A percentile compares a stretch with the other conserved stretches of the same genome.
Evolutionary conservation across 176 grass and related monocot species (phyloP).

Genomic region (Avena insularis): DNA sequence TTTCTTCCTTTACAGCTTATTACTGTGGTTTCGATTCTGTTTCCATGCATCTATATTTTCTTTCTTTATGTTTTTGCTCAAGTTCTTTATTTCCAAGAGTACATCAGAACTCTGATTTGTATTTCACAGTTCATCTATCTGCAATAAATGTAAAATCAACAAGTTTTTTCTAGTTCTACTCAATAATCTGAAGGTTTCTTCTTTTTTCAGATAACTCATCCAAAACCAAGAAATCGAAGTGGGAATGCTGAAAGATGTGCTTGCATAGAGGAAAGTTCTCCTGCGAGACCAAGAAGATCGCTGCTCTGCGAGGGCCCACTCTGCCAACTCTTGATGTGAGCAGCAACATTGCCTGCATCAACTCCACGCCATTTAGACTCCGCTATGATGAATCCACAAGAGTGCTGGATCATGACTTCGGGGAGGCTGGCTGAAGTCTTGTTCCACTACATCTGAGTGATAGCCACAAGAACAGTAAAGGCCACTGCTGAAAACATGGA

Average conservation of each 20-base stretch:
- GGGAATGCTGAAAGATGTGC: conserved; percentile 99
- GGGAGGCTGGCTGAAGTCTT: conserved; percentile 67
- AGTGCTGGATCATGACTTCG: conserved; percentile 58
- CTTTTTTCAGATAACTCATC: conserved; percentile 1
- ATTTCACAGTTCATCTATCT: neutral
- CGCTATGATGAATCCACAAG: conserved; percentile 54
- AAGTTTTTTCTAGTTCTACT: neutral
- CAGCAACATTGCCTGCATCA: conserved; percentile 12
- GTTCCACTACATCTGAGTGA: conserved; percentile 19
- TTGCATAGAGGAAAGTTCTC: conserved; percentile 46
- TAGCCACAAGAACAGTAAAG: conserved; percentile 29
- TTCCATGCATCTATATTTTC: neutral
- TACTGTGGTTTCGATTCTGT: neutral
- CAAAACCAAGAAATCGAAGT: conserved; percentile 21
- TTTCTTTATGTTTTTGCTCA: neutral
- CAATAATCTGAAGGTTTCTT: neutral
- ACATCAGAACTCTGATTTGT: neutral
- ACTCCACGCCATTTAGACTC: conserved; percentile 41
- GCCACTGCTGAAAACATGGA: conserved; percentile 45
- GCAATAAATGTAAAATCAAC: neutral
- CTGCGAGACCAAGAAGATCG: conserved; percentile 36
- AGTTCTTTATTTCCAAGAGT: neutral
- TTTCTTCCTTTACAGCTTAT: too few species aligned
- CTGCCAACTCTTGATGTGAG: conserved; percentile 52
- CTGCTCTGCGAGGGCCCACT: conserved; percentile 16